Conservation (phyloP, 148 eudicot species). For the Polygonum aviculare region DNA sequence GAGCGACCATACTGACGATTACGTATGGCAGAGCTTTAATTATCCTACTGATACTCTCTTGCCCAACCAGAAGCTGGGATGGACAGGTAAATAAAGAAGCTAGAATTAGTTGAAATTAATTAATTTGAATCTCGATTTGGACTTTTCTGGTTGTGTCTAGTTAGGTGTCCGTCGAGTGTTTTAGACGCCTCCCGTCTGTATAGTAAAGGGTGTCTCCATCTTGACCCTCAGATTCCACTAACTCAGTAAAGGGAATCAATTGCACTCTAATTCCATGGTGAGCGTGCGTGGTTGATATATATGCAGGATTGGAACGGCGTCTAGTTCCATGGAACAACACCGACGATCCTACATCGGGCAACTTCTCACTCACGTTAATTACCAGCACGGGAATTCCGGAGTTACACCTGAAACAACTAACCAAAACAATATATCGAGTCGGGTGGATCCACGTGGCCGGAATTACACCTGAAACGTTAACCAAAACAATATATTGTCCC, state of each 20-base stretch:
- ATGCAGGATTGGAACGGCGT: not conserved
- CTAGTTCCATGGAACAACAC: slow-evolving; percentile 44
- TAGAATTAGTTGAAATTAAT: too few relatives aligned
- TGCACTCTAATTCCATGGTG: not conserved
- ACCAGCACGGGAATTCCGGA: slow-evolving; percentile 20
- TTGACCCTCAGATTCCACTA: too few relatives aligned
- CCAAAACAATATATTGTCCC: not conserved
- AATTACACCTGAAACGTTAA: too few relatives aligned
- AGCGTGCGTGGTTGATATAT: not conserved
- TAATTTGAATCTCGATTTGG: too few relatives aligned
- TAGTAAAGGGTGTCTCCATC: too few relatives aligned
- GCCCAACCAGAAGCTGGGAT: slow-evolving; percentile 33
- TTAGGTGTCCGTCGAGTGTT: too few relatives aligned
- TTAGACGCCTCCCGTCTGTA: too few relatives aligned
- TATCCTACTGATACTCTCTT: slow-evolving; percentile 50
- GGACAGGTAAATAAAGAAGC: too few relatives aligned
- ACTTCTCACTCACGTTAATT: slow-evolving; percentile 11
- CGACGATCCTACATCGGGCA: slow-evolving; percentile 45
- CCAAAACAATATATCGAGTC: slow-evolving; percentile 13
- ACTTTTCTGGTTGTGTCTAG: too few relatives aligned
- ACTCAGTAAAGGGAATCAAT: too few relatives aligned
- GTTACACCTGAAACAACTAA: not conserved
- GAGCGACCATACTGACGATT: not conserved
- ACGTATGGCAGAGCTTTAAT: slow-evolving; percentile 53
- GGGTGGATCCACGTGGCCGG: slow-evolving; percentile 27